Percentiles rank a stretch among this genome's conserved stretches.
phyloP scores from a whole-genome alignment of 768 basidiomycete species.

The Mycena floridula region DNA sequence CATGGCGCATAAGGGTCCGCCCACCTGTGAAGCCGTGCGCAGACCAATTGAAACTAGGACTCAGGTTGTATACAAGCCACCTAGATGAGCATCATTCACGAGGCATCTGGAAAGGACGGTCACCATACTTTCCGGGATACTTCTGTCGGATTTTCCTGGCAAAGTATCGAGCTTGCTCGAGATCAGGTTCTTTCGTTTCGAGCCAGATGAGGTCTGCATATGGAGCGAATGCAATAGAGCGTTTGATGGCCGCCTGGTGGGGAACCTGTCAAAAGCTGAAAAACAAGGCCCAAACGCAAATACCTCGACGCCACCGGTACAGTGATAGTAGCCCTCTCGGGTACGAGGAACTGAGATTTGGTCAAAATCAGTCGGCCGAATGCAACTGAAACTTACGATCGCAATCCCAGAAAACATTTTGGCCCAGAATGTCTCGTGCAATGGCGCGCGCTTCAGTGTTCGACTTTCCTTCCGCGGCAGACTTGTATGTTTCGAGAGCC shows the following conservation, averaged over 20 bases:
- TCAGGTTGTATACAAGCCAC: conserved; percentile 89
- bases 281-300: background rate
- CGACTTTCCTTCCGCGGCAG: conserved; percentile 57
- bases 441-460: conserved; percentile 65
- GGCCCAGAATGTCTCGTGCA: conserved; percentile 70
- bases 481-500: conserved; percentile 52
- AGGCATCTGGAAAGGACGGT: background rate
- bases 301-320: conserved; percentile 71
- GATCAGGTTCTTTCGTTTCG: conserved; percentile 85
- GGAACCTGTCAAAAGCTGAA: conserved; percentile 1
- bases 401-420: conserved; percentile 82
- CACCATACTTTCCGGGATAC: conserved; percentile 70
- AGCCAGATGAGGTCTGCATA: conserved; percentile 91
- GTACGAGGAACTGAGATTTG: conserved; percentile 66
- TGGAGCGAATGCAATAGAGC: conserved; percentile 73
- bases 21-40: conserved; percentile 69
- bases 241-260: conserved; percentile 67
- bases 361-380: background rate
- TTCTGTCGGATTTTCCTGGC: conserved; percentile 67
- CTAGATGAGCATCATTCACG: conserved; percentile 24
- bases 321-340: conserved; percentile 88
- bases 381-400: conserved; percentile 43
- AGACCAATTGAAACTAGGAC: conserved; percentile 94
- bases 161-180: conserved; percentile 74
- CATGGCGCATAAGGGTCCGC: too few species aligned